These are phyloP conservation scores for Aspergillus pseudoglaucus DNA, from an alignment of 2,329 filamentous ascomycete species.

Conservation along the genomic window DNA sequence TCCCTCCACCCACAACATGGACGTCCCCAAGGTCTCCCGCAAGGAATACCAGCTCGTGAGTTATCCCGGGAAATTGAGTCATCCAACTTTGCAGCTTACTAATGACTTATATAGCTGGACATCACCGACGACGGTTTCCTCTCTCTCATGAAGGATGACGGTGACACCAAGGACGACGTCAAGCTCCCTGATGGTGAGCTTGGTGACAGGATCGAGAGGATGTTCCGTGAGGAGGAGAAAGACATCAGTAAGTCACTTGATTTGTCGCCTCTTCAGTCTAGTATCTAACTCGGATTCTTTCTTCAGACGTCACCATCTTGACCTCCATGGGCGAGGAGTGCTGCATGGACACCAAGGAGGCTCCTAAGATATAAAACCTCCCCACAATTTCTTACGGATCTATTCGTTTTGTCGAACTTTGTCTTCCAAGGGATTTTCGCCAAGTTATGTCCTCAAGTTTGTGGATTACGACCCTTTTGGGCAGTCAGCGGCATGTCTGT, in stretches of 20 bases:
- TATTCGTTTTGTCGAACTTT: slow-evolving; percentile 25
- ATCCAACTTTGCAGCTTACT: background rate
- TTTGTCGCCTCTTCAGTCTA: background rate
- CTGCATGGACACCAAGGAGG: slow-evolving; percentile 91
- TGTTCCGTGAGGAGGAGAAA: slow-evolving; percentile 79
- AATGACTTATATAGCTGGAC: slow-evolving; percentile 59
- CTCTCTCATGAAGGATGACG: slow-evolving; percentile 82
- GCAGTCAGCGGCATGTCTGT: slow-evolving; percentile 16
- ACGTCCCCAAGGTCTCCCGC: slow-evolving; percentile 89
- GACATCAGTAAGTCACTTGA: slow-evolving; percentile 69
- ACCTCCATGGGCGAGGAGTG: slow-evolving; percentile 94
- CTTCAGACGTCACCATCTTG: slow-evolving; percentile 80
- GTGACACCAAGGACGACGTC: slow-evolving; percentile 89
- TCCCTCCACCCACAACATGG: slow-evolving; percentile 81
- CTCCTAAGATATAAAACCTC: slow-evolving; percentile 43
- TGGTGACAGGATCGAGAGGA: slow-evolving; percentile 75
- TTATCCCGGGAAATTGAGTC: slow-evolving; percentile 16
- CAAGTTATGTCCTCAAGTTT: slow-evolving; percentile 22
- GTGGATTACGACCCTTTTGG: slow-evolving; percentile 22
- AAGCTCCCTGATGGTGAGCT: slow-evolving; percentile 84
- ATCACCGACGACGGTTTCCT: slow-evolving; percentile 92
- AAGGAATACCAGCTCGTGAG: slow-evolving; percentile 92
- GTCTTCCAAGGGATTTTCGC: slow-evolving; percentile 19
- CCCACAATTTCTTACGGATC: slow-evolving; percentile 11
- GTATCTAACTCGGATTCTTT: background rate